Conservation (phyloP, 2,329 filamentous ascomycete genomes). For the Penicillium sp. region DNA sequence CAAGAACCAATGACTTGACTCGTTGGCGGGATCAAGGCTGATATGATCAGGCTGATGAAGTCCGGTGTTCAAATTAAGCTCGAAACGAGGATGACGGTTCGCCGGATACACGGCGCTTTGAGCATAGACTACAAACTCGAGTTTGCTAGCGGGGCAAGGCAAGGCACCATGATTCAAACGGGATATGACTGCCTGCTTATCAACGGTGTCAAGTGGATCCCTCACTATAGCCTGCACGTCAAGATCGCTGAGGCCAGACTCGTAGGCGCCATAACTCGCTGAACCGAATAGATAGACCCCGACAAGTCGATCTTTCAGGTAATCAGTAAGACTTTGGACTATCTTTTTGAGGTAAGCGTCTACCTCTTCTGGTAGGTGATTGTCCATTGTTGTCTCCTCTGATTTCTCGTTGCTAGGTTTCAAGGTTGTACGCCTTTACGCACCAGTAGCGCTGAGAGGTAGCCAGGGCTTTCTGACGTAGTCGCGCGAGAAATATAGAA, state of each 20-base stretch:
- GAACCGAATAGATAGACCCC: conserved; percentile 14
- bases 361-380: no score
- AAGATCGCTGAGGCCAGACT: conserved; percentile 9
- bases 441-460: no score
- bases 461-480: no score
- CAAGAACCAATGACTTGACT: conserved; percentile 17
- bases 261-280: conserved; percentile 14
- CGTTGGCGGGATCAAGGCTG: conserved; percentile 13
- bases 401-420: no score
- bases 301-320: conserved; percentile 11
- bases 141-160: conserved; percentile 15
- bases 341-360: no score
- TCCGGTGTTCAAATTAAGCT: no score
- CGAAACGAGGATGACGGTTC: no score
- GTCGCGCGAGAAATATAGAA: no score
- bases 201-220: conserved; percentile 4
- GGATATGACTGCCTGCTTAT: conserved; percentile 1
- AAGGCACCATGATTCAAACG: conserved; percentile 9
- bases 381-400: no score
- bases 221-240: conserved; percentile 11
- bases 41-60: background rate
- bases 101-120: conserved; percentile 6
- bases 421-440: no score
- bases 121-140: conserved; percentile 15
- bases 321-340: no score